Evolutionary conservation across 2,329 filamentous ascomycete genomes (phyloP).

Genomic region (Colletotrichum incanum): DNA sequence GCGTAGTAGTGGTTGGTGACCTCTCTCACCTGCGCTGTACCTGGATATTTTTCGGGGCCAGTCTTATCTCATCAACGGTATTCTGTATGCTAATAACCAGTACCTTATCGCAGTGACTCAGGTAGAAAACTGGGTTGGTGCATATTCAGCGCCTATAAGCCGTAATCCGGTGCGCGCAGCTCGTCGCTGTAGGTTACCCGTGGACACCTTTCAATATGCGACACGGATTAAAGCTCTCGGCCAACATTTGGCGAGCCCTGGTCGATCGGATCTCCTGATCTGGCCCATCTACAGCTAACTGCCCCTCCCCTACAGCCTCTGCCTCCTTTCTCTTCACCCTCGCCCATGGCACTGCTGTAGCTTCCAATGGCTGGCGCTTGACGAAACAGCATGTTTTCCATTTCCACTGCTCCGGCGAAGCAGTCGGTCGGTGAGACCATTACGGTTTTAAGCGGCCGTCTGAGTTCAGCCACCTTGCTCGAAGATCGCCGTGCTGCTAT

Average conservation of each 20-base stretch:
- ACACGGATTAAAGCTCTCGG: not conserved
- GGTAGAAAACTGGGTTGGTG: not conserved
- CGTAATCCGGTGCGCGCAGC: not conserved
- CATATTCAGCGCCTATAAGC: not conserved
- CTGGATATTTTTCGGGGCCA: no score
- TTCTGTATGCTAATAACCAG: not conserved
- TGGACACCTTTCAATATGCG: not conserved
- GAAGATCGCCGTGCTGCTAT: constrained; percentile 96
- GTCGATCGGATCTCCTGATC: constrained; percentile 5
- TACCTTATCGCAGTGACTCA: not conserved
- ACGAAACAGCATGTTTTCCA: constrained; percentile 70
- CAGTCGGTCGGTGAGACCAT: constrained; percentile 98
- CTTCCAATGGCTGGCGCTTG: constrained; percentile 39
- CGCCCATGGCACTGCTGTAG: constrained; percentile 19
- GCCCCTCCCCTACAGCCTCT: not conserved
- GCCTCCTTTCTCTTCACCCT: not conserved
- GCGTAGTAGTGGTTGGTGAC: no score
- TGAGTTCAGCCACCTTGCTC: constrained; percentile 90
- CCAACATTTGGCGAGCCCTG: constrained; percentile 5
- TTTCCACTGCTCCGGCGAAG: constrained; percentile 85
- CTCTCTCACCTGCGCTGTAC: not conserved
- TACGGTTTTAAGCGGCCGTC: constrained; percentile 86
- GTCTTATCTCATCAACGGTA: not conserved
- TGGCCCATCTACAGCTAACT: not conserved
- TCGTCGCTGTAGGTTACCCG: not conserved